Base-by-base conservation (phyloP, 2,329 filamentous ascomycete genomes). In the Penicillium sp. region DNA sequence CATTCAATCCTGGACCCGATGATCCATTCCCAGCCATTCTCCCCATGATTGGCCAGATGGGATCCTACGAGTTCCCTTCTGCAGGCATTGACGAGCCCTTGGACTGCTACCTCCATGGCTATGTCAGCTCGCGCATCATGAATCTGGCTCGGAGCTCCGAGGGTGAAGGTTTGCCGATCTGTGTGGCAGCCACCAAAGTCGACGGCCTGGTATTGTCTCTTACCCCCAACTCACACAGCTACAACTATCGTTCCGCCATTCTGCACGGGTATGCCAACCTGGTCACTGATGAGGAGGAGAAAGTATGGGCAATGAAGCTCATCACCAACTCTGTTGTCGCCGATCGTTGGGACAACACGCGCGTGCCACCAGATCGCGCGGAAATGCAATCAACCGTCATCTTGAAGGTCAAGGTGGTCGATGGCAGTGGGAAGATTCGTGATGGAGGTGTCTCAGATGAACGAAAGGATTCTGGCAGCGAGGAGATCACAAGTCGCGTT, bases 11-110 rank as follows among this genome's bases (percentile, higher is more conserved):
- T 2, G 73, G 74, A 4, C 70, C 76, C 0, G 70, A 75, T 39
- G 80, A 82, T 45, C 83, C 85, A 1, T 93, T 90, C 62, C 88
- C 88, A 3, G 80, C 82, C 44, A 83, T 85, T 46, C 76, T 95
- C 2, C 89, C 89, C 52, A 91, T 94, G 88, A 87, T 94, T 60
- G 88, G 87, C 44, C 83, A 87, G 59, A 86, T 93, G 77, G 86
- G 82, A 9, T 86, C 83, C 25, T 93, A 84, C 64, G 75, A 75
- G 7, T 71, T 73, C 49, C 84, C 84, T 4, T 83, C 78, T 46
- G 76, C 81, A 12, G 74, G 76, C 45, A 66, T 79, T 13, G 75
- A 78, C 43, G 83, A 89, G 55, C 81, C 84, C 0, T 74, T 89
- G 4, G 84, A 90, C 49, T 77, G 85, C 52, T 94, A 94, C 66